phyloP scores from a whole-genome alignment of 257 asterid genomes.

The Primulina huaijiensis region DNA sequence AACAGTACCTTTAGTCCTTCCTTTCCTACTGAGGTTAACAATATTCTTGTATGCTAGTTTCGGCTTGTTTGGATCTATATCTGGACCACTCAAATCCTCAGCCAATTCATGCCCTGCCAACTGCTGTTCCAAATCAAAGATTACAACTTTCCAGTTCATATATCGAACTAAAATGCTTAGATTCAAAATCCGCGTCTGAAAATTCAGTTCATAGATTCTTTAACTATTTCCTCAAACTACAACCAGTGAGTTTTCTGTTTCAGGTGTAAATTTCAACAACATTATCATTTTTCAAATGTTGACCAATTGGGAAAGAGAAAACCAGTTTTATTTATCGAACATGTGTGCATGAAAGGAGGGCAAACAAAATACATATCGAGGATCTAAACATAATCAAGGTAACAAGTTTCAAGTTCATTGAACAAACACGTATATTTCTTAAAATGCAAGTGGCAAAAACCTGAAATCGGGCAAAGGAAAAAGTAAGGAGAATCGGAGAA shows the following conservation, averaged over 20 bases:
- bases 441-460: slow-evolving; percentile 14
- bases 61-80: slow-evolving; percentile 73
- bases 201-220: slow-evolving; percentile 21
- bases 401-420: slow-evolving; percentile 11
- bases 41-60: slow-evolving; percentile 40
- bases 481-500: neutral
- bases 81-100: slow-evolving; percentile 66
- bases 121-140: slow-evolving; percentile 76
- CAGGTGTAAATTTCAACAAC: neutral
- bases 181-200: slow-evolving; percentile 21
- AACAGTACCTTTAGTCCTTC: slow-evolving; percentile 65
- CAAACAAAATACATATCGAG: neutral
- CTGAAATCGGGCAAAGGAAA: neutral
- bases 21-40: slow-evolving; percentile 52
- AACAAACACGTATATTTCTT: neutral
- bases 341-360: neutral
- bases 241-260: neutral
- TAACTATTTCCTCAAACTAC: slow-evolving; percentile 5
- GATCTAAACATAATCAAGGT: slow-evolving; percentile 7
- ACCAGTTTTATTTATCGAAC: slow-evolving; percentile 22
- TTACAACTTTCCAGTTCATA: slow-evolving; percentile 44
- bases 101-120: slow-evolving; percentile 70
- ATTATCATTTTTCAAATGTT: slow-evolving; percentile 6
- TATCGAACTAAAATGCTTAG: slow-evolving; percentile 14
- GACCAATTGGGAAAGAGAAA: slow-evolving; percentile 18